A percentile compares a stretch with the other conserved stretches of the same genome.
These are phyloP conservation scores for Monosporozyma aerobia DNA, from an alignment of 805 yeast species.

Conservation along the genomic window DNA sequence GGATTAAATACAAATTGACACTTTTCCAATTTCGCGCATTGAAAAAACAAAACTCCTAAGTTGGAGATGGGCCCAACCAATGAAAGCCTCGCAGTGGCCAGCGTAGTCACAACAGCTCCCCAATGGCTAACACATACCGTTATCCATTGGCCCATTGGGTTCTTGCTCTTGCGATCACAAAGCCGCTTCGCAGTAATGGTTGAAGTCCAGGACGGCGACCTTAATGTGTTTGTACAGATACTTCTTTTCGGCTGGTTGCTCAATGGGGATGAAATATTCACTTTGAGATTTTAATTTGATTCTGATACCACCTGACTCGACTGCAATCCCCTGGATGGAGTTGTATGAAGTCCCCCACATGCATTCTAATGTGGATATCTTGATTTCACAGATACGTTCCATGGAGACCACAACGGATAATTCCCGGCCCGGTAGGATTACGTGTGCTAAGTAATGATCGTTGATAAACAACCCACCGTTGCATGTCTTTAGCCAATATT, in stretches of 20 bases:
- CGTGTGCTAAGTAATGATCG: slow-evolving; percentile 80
- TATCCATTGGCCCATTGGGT: background rate
- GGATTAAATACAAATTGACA: background rate
- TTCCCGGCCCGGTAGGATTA: slow-evolving; percentile 73
- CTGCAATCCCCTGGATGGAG: slow-evolving; percentile 57
- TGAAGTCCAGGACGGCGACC: slow-evolving; percentile 73
- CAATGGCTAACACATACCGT: background rate
- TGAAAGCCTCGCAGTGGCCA: background rate
- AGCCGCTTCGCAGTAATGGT: slow-evolving; percentile 53
- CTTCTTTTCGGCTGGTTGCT: slow-evolving; percentile 52
- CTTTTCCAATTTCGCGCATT: background rate
- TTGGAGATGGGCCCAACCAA: background rate
- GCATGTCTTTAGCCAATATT: slow-evolving; percentile 76
- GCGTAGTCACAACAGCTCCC: background rate
- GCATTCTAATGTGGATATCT: slow-evolving; percentile 47
- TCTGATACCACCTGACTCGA: slow-evolving; percentile 72
- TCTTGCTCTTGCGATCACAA: slow-evolving; percentile 12
- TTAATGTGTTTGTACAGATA: slow-evolving; percentile 66
- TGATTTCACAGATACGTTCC: slow-evolving; percentile 57
- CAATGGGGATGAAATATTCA: slow-evolving; percentile 75
- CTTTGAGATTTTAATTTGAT: slow-evolving; percentile 49
- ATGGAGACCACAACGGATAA: slow-evolving; percentile 68
- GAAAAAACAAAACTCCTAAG: background rate
- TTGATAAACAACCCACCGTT: slow-evolving; percentile 69
- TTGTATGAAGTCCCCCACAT: slow-evolving; percentile 68